A percentile compares a stretch with the other conserved stretches of the same genome.
Conservation (phyloP, 2,329 filamentous ascomycete species). For the Helotiales sp. region DNA sequence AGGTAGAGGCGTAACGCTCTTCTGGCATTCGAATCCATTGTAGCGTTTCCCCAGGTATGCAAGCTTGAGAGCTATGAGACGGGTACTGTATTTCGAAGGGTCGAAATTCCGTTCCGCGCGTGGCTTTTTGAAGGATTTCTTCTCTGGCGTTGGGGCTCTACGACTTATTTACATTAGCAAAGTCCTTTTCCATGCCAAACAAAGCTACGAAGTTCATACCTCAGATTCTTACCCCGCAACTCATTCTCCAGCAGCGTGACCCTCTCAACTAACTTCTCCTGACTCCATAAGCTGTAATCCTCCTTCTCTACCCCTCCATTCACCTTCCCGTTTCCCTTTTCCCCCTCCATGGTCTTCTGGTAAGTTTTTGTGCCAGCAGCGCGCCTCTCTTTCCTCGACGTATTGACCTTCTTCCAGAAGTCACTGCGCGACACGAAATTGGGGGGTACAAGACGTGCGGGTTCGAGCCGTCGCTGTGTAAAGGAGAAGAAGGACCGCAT, state of each 20-base stretch:
- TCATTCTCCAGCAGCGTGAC: conserved; percentile 71
- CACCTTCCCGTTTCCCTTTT: conserved; percentile 21
- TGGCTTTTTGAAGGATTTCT: conserved; percentile 47
- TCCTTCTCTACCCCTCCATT: conserved; percentile 35
- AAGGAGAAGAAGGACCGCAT: conserved; percentile 23
- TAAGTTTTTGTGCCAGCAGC: conserved; percentile 16
- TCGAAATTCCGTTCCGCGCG: conserved; percentile 58
- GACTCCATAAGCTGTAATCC: conserved; percentile 71
- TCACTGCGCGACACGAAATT: conserved; percentile 26
- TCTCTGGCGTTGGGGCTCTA: conserved; percentile 38
- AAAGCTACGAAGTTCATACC: conserved; percentile 22
- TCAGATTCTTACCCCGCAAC: conserved; percentile 56
- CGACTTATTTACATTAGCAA: conserved; percentile 20
- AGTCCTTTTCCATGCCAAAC: not conserved
- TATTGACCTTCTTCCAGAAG: conserved; percentile 27
- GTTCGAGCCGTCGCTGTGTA: conserved; percentile 16
- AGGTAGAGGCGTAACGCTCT: conserved; percentile 68
- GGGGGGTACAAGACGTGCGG: conserved; percentile 40
- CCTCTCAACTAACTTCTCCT: conserved; percentile 68
- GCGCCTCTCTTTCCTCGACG: conserved; percentile 22
- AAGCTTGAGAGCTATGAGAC: conserved; percentile 88
- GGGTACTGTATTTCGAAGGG: conserved; percentile 78
- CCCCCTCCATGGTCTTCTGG: conserved; percentile 22
- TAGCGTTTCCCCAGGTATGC: conserved; percentile 92
- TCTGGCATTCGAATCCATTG: conserved; percentile 90